These are phyloP conservation scores for Celoporthe dispersa DNA, from an alignment of 2,329 filamentous ascomycete species.

Conservation along the genomic window DNA sequence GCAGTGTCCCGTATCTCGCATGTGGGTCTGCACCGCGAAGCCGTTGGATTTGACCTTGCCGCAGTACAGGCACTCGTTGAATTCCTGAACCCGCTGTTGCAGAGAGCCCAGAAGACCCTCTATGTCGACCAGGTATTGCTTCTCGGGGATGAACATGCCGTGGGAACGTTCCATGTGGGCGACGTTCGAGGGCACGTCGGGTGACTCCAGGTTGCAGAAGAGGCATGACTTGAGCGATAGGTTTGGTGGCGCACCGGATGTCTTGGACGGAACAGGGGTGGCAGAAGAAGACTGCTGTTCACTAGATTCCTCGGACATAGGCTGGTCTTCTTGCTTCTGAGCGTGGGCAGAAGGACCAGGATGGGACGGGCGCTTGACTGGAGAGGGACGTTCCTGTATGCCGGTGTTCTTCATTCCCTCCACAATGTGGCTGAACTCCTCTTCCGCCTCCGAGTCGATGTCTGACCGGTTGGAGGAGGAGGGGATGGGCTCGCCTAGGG, in stretches of 20 bases:
- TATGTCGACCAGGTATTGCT: conserved; percentile 78
- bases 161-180: conserved; percentile 91
- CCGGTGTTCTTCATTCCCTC: conserved; percentile 74
- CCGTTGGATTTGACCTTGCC: conserved; percentile 79
- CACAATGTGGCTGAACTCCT: conserved; percentile 77
- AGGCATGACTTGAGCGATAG: conserved; percentile 67
- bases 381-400: conserved; percentile 48
- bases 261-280: conserved; percentile 33
- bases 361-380: conserved; percentile 59
- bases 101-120: conserved; percentile 81
- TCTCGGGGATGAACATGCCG: conserved; percentile 95
- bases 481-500: conserved; percentile 77
- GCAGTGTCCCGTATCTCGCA: conserved; percentile 96
- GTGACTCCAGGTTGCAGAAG: conserved; percentile 89
- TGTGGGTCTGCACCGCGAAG: conserved; percentile 88
- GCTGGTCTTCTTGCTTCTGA: conserved; percentile 53
- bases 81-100: conserved; percentile 77
- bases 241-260: conserved; percentile 34
- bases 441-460: conserved; percentile 70
- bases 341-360: conserved; percentile 49
- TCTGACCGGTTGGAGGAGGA: conserved; percentile 49
- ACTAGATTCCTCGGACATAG: conserved; percentile 41
- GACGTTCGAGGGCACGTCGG: conserved; percentile 75
- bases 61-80: conserved; percentile 86
- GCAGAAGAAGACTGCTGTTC: conserved; percentile 42